phyloP scores from a whole-genome alignment of 805 yeast genomes.

The Kodamaea nitidulidarum region DNA sequence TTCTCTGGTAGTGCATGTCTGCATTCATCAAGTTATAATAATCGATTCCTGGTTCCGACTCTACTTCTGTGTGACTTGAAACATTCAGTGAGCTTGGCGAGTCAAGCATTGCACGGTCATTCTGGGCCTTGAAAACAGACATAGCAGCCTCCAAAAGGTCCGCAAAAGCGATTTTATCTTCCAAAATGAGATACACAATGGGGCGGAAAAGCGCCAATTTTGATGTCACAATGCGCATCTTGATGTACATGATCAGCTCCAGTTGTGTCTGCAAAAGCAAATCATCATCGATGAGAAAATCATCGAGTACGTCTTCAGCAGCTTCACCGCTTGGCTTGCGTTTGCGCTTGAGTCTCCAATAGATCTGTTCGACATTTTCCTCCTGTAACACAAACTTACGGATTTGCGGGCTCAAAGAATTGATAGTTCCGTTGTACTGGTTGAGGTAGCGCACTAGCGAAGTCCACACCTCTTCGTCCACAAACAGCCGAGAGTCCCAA shows the following conservation, averaged over 20 bases:
- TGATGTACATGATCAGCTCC: slow-evolving; percentile 36
- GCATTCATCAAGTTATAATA: slow-evolving; percentile 22
- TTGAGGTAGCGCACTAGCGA: slow-evolving; percentile 28
- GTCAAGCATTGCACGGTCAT: slow-evolving; percentile 3
- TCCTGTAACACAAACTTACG: slow-evolving; percentile 31
- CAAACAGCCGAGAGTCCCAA: slow-evolving; percentile 27
- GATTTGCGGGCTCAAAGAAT: slow-evolving; percentile 32
- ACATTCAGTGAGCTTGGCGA: slow-evolving; percentile 10
- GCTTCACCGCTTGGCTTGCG: slow-evolving; percentile 1
- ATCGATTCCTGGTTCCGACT: slow-evolving; percentile 15
- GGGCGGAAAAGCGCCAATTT: slow-evolving; percentile 34
- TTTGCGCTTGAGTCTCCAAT: slow-evolving; percentile 22
- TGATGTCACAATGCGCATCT: slow-evolving; percentile 32
- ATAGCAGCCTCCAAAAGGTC: slow-evolving; percentile 27
- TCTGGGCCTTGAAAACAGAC: slow-evolving; percentile 11
- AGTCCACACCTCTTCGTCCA: slow-evolving; percentile 20
- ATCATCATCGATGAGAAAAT: slow-evolving; percentile 33
- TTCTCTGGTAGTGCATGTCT: slow-evolving; percentile 25
- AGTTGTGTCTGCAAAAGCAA: slow-evolving; percentile 30
- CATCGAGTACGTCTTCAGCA: slow-evolving; percentile 24
- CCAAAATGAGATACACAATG: slow-evolving; percentile 27
- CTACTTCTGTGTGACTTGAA: slow-evolving; percentile 7
- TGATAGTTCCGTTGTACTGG: slow-evolving; percentile 37
- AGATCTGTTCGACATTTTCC: slow-evolving; percentile 27
- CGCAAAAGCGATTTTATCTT: slow-evolving; percentile 23